Conservation (phyloP, 805 yeast species). For the Alloascoidea hylecoeti region DNA sequence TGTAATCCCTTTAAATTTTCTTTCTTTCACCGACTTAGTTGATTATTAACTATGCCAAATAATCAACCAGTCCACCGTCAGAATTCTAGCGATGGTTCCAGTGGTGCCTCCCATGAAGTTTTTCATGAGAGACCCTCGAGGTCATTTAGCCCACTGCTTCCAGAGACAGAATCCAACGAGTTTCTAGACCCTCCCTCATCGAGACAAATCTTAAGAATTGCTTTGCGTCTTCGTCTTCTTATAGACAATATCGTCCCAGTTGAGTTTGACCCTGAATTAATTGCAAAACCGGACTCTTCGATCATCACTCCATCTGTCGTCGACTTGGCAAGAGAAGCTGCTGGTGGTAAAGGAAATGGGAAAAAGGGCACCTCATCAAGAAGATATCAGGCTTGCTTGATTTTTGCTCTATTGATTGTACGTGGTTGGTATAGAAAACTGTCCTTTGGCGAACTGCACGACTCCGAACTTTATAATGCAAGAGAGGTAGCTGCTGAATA, state of each 20-base stretch:
- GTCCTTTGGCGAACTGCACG: slow-evolving; percentile 45
- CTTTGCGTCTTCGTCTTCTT: slow-evolving; percentile 56
- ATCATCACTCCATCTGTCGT: slow-evolving; percentile 45
- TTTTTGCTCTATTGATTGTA: slow-evolving; percentile 64
- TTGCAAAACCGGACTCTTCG: slow-evolving; percentile 42
- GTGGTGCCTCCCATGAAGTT: too few relatives aligned
- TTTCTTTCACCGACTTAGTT: too few relatives aligned
- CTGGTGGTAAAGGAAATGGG: slow-evolving; percentile 66
- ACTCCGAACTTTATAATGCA: slow-evolving; percentile 44
- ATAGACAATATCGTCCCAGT: slow-evolving; percentile 64
- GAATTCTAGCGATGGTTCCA: too few relatives aligned
- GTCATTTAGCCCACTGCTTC: too few relatives aligned
- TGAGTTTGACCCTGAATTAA: slow-evolving; percentile 32
- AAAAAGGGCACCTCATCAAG: slow-evolving; percentile 35
- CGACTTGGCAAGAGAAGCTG: slow-evolving; percentile 52
- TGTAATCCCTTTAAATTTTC: too few relatives aligned
- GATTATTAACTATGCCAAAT: too few relatives aligned
- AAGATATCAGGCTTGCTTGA: slow-evolving; percentile 52
- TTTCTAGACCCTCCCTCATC: slow-evolving; percentile 32
- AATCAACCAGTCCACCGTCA: too few relatives aligned
- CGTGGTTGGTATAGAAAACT: slow-evolving; percentile 63
- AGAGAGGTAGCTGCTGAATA: slow-evolving; percentile 62
- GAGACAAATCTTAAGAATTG: slow-evolving; percentile 53
- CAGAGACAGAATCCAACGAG: too few relatives aligned
- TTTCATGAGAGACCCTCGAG: too few relatives aligned